phyloP scores from a whole-genome alignment of 2,329 filamentous ascomycete genomes.

The Endoconidiophora laricicola region DNA sequence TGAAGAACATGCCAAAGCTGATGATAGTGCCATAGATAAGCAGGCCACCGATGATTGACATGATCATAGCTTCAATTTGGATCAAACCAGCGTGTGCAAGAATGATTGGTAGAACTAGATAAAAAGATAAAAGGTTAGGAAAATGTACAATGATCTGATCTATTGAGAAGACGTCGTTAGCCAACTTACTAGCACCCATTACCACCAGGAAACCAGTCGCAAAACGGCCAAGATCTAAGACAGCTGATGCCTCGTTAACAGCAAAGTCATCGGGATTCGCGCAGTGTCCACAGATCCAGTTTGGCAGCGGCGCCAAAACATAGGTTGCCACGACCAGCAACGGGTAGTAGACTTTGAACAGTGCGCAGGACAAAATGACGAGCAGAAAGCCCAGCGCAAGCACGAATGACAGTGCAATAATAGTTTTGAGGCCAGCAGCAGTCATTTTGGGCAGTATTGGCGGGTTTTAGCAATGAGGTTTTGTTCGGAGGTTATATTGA shows the following conservation, averaged over 20 bases:
- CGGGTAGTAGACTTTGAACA: constrained; percentile 89
- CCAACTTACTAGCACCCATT: constrained; percentile 80
- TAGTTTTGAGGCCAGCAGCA: constrained; percentile 91
- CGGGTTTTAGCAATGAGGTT: neutral
- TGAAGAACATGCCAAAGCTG: constrained; percentile 95
- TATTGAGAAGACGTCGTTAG: no score
- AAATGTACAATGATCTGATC: no score
- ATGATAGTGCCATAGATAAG: constrained; percentile 98
- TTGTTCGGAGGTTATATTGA: neutral
- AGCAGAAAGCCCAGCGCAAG: constrained; percentile 97
- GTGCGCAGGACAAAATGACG: constrained; percentile 90
- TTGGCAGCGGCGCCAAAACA: constrained; percentile 80
- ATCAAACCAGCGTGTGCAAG: constrained; percentile 81
- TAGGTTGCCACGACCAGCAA: constrained; percentile 93
- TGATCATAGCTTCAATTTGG: constrained; percentile 69
- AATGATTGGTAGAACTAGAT: constrained; percentile 64
- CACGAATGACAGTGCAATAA: constrained; percentile 97
- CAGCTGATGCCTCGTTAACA: constrained; percentile 60
- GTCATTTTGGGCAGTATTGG: constrained; percentile 23
- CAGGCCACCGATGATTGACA: constrained; percentile 83
- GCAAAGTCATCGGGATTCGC: constrained; percentile 93
- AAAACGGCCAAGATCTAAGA: constrained; percentile 90
- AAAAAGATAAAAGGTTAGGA: neutral
- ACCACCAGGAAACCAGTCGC: constrained; percentile 89
- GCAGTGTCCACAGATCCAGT: constrained; percentile 85